Conservation (phyloP, 306 rosid species). For the Lablab purpureus region DNA sequence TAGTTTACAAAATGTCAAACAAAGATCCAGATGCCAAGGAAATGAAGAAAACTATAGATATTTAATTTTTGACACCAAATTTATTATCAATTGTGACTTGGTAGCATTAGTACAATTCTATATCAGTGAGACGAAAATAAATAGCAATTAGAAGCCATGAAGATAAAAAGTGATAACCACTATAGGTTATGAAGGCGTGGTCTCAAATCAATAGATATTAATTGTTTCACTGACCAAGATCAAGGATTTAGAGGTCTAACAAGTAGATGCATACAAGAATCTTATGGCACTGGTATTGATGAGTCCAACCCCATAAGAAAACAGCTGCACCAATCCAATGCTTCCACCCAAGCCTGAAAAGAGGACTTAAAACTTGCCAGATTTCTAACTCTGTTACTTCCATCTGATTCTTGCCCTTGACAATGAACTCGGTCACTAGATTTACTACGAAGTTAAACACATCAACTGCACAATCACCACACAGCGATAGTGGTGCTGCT, state of each 20-base stretch:
- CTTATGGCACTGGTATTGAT: conserved; percentile 75
- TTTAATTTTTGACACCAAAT: not conserved
- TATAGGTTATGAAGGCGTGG: conserved; percentile 7
- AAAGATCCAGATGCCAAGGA: conserved; percentile 4
- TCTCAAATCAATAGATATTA: conserved; percentile 14
- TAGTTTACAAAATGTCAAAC: conserved; percentile 21
- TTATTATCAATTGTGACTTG: conserved; percentile 4
- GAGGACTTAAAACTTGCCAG: conserved; percentile 64
- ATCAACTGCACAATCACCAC: conserved; percentile 70
- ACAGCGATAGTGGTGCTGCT: conserved; percentile 88
- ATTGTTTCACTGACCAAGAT: conserved; percentile 17
- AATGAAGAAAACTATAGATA: not conserved
- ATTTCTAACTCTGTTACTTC: conserved; percentile 57
- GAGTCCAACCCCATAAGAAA: conserved; percentile 89
- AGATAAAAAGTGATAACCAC: conserved; percentile 24
- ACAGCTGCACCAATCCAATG: conserved; percentile 78
- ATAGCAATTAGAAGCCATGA: conserved; percentile 28
- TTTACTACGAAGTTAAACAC: conserved; percentile 56
- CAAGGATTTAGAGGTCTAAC: conserved; percentile 35
- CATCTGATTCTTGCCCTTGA: conserved; percentile 75
- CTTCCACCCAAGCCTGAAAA: conserved; percentile 74
- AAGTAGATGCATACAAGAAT: conserved; percentile 78
- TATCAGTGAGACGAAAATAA: conserved; percentile 6
- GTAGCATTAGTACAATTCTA: conserved; percentile 9
- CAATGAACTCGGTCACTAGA: conserved; percentile 67